Percentiles rank a stretch among this genome's conserved stretches.
phyloP scores from a whole-genome alignment of 805 yeast species.

The Saccharomycopsis vini region DNA sequence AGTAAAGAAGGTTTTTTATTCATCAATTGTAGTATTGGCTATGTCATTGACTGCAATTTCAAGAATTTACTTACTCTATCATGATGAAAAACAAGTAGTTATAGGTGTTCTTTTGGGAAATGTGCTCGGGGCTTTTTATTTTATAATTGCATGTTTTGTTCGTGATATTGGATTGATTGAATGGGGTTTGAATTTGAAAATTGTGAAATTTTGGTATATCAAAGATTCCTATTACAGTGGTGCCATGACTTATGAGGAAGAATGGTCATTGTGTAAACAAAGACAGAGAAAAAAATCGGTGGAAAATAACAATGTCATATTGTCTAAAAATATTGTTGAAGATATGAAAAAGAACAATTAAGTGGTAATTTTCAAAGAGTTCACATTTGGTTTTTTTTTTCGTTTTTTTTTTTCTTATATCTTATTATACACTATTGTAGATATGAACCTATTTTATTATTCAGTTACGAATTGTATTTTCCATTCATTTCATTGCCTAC shows the following conservation, averaged over 20 bases:
- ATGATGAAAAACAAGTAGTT: constrained; percentile 59
- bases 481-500: no score
- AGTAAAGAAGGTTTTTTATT: neutral
- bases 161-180: constrained; percentile 63
- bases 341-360: no score
- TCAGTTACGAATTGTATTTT: no score
- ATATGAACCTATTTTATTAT: no score
- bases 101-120: constrained; percentile 65
- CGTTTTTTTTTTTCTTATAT: no score
- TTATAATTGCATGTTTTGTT: constrained; percentile 38
- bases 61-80: constrained; percentile 72
- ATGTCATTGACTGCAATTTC: constrained; percentile 47
- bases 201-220: constrained; percentile 41
- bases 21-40: constrained; percentile 16
- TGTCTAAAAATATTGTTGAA: no score
- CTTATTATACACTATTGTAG: no score
- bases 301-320: no score
- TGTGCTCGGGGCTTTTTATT: constrained; percentile 50
- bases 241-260: constrained; percentile 10
- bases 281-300: constrained; percentile 2
- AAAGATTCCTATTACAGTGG: constrained; percentile 52
- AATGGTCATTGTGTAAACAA: constrained; percentile 10
- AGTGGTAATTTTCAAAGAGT: no score
- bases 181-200: constrained; percentile 52
- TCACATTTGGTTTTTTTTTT: no score